Conservation (phyloP, 2,329 filamentous ascomycete species). For the Scytalidium sp. region DNA sequence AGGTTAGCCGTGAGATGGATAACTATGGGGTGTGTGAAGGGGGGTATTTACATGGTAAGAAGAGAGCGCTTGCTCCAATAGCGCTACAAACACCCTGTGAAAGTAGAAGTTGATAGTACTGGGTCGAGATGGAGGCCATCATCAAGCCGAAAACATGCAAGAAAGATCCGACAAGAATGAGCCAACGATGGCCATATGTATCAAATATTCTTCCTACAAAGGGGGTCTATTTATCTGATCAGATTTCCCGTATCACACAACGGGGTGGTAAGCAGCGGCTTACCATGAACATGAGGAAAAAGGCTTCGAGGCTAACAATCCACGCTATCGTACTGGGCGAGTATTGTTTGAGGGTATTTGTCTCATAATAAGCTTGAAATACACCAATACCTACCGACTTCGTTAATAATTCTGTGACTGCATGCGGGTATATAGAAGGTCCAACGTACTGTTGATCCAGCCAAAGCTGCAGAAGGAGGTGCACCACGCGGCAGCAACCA, state of each 20-base stretch:
- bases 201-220: slow-evolving; percentile 62
- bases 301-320: slow-evolving; percentile 51
- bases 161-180: slow-evolving; percentile 50
- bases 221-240: slow-evolving; percentile 27
- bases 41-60: slow-evolving; percentile 35
- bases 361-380: slow-evolving; percentile 58
- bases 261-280: slow-evolving; percentile 29
- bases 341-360: slow-evolving; percentile 40
- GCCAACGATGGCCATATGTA: slow-evolving; percentile 54
- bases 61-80: slow-evolving; percentile 39
- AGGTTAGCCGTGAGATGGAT: background rate
- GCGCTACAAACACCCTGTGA: slow-evolving; percentile 38
- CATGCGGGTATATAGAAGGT: too few relatives aligned
- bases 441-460: slow-evolving; percentile 33
- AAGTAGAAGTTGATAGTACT: slow-evolving; percentile 36
- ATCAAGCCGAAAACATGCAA: slow-evolving; percentile 42
- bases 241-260: background rate
- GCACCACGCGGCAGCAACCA: slow-evolving; percentile 43
- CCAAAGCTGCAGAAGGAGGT: slow-evolving; percentile 45
- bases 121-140: slow-evolving; percentile 32
- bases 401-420: background rate
- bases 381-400: slow-evolving; percentile 38
- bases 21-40: slow-evolving; percentile 17
- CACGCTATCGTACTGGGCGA: slow-evolving; percentile 53
- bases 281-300: slow-evolving; percentile 46